Percentiles rank a stretch among this genome's conserved stretches.
These are phyloP conservation scores for Canavalia gladiata DNA, from an alignment of 306 rosid genomes.

Conservation along the genomic window DNA sequence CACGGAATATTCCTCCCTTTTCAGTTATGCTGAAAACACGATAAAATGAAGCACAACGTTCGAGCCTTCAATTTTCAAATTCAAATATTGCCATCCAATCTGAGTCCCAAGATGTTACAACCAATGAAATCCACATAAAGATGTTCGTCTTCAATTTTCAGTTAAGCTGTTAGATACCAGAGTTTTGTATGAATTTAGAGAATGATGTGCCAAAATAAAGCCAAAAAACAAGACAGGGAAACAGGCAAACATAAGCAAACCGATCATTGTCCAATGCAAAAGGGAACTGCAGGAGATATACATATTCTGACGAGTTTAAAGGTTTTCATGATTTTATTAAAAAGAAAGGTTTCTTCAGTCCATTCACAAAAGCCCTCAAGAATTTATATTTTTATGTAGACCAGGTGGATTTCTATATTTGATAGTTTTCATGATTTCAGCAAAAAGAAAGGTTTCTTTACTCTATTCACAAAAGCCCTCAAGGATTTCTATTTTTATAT, in stretches of 20 bases:
- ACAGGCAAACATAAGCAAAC: background rate
- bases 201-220: background rate
- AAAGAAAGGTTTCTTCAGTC: constrained; percentile 15
- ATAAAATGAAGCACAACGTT: constrained; percentile 6
- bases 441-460: background rate
- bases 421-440: no score
- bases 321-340: constrained; percentile 1
- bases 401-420: constrained; percentile 7
- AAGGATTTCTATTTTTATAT: constrained; percentile 25
- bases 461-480: background rate
- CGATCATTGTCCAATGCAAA: constrained; percentile 2
- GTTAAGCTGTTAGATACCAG: constrained; percentile 13
- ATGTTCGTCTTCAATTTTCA: background rate
- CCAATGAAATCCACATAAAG: constrained; percentile 27
- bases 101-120: constrained; percentile 10
- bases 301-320: constrained; percentile 19
- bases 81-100: constrained; percentile 24
- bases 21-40: constrained; percentile 1
- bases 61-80: constrained; percentile 9
- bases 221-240: constrained; percentile 12
- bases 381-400: constrained; percentile 16
- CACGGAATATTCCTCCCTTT: constrained; percentile 17
- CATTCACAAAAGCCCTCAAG: background rate
- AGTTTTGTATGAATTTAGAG: background rate
- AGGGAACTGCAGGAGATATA: constrained; percentile 5